Conservation (phyloP, 495 filamentous ascomycete species). For the Xylaria flabelliformis region DNA sequence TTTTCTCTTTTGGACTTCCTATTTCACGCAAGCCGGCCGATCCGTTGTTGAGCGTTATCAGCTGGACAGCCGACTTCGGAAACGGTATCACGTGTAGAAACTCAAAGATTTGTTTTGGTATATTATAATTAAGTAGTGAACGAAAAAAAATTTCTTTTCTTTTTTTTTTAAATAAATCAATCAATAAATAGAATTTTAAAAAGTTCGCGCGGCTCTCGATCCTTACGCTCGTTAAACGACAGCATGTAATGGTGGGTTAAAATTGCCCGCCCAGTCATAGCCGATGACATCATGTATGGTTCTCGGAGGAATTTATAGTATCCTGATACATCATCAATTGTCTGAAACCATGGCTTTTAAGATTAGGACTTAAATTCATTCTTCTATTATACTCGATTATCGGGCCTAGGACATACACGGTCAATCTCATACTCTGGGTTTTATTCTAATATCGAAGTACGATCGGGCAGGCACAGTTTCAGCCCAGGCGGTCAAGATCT, state of each 20-base stretch:
- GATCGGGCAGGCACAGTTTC: not conserved
- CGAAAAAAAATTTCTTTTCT: no score
- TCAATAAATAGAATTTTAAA: no score
- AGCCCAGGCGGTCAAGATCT: slow-evolving; percentile 23
- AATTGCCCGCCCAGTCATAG: not conserved
- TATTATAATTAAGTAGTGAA: not conserved
- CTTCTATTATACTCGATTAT: no score
- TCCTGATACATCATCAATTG: no score
- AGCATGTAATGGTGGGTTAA: no score
- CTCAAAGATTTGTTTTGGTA: not conserved
- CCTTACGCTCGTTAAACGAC: no score
- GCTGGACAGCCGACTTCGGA: slow-evolving; percentile 14
- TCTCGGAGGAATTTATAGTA: not conserved
- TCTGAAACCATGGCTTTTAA: not conserved
- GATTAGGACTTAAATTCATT: no score
- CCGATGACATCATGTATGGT: slow-evolving; percentile 18
- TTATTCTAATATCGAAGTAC: slow-evolving; percentile 8
- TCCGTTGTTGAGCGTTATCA: not conserved
- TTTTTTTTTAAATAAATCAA: no score
- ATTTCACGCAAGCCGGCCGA: not conserved
- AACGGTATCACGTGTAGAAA: not conserved
- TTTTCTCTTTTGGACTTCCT: slow-evolving; percentile 6
- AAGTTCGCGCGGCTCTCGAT: no score
- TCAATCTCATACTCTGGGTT: not conserved
- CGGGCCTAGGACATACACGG: no score